A percentile compares a stretch with the other conserved stretches of the same genome.
Evolutionary conservation across 768 basidiomycete species (phyloP).

Genomic region (Macrolepiota dolichaula): DNA sequence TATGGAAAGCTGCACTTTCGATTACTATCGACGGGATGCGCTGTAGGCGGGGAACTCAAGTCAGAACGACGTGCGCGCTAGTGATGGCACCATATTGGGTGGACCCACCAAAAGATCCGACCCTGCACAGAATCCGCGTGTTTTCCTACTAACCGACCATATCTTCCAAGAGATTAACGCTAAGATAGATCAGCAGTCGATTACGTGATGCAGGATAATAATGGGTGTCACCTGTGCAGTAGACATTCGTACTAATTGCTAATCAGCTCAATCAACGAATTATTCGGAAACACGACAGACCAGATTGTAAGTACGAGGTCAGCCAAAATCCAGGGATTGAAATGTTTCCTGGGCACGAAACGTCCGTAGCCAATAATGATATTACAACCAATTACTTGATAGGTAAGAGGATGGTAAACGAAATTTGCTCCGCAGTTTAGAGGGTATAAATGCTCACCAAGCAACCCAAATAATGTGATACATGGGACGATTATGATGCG

Average conservation of each 20-base stretch:
- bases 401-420: not conserved
- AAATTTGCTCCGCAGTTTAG: not conserved
- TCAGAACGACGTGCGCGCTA: not conserved
- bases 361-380: not conserved
- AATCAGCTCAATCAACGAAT: not conserved
- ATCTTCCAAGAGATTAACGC: conserved; percentile 10
- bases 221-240: not conserved
- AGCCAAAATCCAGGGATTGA: conserved; percentile 4
- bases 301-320: conserved; percentile 6
- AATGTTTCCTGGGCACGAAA: not conserved
- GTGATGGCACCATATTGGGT: not conserved
- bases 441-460: not conserved
- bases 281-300: not conserved
- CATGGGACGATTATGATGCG: not conserved
- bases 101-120: not conserved
- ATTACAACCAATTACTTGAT: conserved; percentile 4
- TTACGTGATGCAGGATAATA: not conserved
- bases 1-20: conserved; percentile 19
- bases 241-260: not conserved
- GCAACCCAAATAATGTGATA: not conserved
- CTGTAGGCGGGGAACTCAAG: not conserved
- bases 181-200: not conserved
- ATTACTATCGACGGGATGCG: conserved; percentile 7
- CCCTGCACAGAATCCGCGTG: not conserved
- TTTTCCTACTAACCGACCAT: not conserved